Conservation (phyloP, 2,329 filamentous ascomycete genomes). For the Botryosphaeria agaves region DNA sequence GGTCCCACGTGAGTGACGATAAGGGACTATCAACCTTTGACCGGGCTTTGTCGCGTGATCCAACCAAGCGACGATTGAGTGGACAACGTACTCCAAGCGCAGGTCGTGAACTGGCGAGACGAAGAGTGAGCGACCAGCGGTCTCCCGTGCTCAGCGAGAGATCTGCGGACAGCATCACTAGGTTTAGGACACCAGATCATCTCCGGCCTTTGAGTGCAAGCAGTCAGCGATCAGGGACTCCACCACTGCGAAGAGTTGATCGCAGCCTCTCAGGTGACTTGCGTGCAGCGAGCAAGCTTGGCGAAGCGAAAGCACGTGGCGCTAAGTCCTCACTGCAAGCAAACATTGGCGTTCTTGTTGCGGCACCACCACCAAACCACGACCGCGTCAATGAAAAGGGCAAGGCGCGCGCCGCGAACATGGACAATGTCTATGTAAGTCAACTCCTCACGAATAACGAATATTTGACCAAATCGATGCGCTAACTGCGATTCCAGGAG, state of each 20-base stretch:
- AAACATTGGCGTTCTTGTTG: constrained; percentile 23
- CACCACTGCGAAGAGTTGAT: constrained; percentile 53
- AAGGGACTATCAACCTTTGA: constrained; percentile 26
- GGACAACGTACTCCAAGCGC: constrained; percentile 22
- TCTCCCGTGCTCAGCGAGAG: constrained; percentile 25
- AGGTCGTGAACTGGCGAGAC: constrained; percentile 22
- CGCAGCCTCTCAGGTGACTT: constrained; percentile 59
- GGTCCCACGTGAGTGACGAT: constrained; percentile 27
- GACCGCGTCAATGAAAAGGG: constrained; percentile 75
- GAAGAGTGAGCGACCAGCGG: constrained; percentile 15
- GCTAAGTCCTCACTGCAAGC: constrained; percentile 14
- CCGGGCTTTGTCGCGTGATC: constrained; percentile 15
- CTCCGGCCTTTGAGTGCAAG: constrained; percentile 44
- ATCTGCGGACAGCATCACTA: constrained; percentile 22
- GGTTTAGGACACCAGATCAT: constrained; percentile 24
- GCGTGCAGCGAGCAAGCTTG: constrained; percentile 46
- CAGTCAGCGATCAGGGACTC: constrained; percentile 42
- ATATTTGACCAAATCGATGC: too few relatives aligned
- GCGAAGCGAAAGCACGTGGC: constrained; percentile 24
- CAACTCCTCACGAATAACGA: constrained; percentile 7
- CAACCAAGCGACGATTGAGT: constrained; percentile 4
- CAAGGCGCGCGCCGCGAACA: constrained; percentile 67
- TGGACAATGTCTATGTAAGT: constrained; percentile 92
- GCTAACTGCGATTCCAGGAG: too few relatives aligned
- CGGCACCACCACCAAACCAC: constrained; percentile 39